Evolutionary conservation across 2,329 filamentous ascomycete genomes (phyloP).

Genomic region (Fusarium nygamai): DNA sequence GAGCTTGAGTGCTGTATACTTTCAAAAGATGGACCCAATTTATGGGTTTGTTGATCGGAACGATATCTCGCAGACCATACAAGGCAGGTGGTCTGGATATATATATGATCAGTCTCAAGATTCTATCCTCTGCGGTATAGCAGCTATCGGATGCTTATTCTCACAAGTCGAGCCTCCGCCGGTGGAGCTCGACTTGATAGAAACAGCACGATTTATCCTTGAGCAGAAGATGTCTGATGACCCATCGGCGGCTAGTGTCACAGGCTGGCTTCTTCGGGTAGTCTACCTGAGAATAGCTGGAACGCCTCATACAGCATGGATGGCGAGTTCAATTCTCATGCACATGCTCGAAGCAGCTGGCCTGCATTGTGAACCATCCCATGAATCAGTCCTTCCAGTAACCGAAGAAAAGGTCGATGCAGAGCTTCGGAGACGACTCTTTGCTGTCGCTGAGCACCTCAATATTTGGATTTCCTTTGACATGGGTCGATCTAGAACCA

Average conservation of each 20-base stretch:
- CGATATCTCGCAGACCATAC: constrained; percentile 45
- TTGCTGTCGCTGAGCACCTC: constrained; percentile 64
- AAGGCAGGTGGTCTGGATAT: constrained; percentile 47
- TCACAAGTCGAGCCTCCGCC: constrained; percentile 54
- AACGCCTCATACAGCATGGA: constrained; percentile 64
- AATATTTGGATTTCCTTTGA: constrained; percentile 70
- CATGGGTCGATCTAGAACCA: constrained; percentile 63
- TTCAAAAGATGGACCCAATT: constrained; percentile 61
- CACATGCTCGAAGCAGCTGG: constrained; percentile 66
- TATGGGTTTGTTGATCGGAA: constrained; percentile 60
- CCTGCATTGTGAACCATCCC: constrained; percentile 53
- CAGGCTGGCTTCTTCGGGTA: constrained; percentile 63
- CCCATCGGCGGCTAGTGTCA: constrained; percentile 53
- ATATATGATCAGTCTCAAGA: constrained; percentile 34
- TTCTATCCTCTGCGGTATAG: constrained; percentile 62
- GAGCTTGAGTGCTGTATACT: constrained; percentile 57
- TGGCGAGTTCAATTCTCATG: constrained; percentile 66
- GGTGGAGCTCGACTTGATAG: constrained; percentile 57
- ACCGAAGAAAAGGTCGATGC: constrained; percentile 43
- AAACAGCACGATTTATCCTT: constrained; percentile 57
- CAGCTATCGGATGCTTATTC: constrained; percentile 63
- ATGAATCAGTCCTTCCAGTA: constrained; percentile 40
- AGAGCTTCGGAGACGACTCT: constrained; percentile 55
- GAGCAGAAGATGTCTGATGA: constrained; percentile 50
- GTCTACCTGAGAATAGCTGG: constrained; percentile 64